phyloP scores from a whole-genome alignment of 2,329 filamentous ascomycete species.

The Pseudofabraea citricarpa region DNA sequence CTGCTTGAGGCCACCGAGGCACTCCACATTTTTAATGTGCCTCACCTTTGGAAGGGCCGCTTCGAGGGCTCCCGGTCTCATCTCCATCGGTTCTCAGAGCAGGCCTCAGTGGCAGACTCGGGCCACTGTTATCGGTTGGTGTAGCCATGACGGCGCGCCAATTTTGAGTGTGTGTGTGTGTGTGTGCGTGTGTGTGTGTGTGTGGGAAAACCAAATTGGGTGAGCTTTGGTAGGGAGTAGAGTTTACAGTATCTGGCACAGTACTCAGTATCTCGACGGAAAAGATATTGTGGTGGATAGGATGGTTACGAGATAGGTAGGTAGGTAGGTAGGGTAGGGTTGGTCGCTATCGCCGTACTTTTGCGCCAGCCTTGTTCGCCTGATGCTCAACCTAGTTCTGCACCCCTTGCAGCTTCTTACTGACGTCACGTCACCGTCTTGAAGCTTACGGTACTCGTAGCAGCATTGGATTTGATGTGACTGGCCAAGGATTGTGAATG shows the following conservation, averaged over 20 bases:
- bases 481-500: too few species aligned
- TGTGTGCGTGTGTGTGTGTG: neutral
- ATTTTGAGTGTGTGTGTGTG: neutral
- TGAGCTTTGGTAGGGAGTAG: too few species aligned
- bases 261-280: too few species aligned
- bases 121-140: neutral
- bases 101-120: constrained; percentile 16
- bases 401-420: too few species aligned
- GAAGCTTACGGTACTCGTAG: too few species aligned
- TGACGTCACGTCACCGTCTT: too few species aligned
- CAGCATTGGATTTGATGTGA: too few species aligned
- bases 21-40: neutral
- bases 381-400: neutral
- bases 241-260: too few species aligned
- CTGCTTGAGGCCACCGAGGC: neutral
- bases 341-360: neutral
- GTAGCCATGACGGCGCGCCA: neutral
- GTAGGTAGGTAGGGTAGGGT: neutral
- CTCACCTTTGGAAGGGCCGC: constrained; percentile 23
- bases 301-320: neutral
- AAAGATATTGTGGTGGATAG: neutral
- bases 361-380: neutral
- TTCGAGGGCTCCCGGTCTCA: constrained; percentile 17
- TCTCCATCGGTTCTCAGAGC: constrained; percentile 17
- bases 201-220: neutral